Conservation (phyloP, 192 early-diverging fungal genomes). For the Phycomyces nitens region DNA sequence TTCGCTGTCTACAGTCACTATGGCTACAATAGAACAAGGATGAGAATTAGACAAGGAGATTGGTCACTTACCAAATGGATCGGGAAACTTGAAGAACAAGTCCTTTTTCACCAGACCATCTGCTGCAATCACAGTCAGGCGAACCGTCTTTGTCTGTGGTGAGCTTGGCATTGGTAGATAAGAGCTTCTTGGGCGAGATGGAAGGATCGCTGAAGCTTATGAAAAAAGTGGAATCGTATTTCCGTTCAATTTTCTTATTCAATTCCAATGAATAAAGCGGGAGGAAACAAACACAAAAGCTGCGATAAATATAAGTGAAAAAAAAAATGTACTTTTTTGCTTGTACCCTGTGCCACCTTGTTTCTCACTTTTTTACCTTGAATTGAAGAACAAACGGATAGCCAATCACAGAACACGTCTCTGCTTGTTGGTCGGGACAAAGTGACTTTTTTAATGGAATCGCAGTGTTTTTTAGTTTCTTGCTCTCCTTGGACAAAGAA, state of each 20-base stretch:
- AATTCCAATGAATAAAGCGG: no score
- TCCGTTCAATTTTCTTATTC: no score
- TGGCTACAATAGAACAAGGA: slow-evolving; percentile 89
- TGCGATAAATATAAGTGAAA: neutral
- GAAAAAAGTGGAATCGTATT: no score
- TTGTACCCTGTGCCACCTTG: no score
- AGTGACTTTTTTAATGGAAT: no score
- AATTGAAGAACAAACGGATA: no score
- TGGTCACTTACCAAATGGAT: slow-evolving; percentile 59
- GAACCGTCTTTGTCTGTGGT: slow-evolving; percentile 81
- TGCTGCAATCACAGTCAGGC: slow-evolving; percentile 82
- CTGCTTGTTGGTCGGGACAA: no score
- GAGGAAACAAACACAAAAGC: neutral
- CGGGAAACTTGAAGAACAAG: slow-evolving; percentile 82
- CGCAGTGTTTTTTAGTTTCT: no score
- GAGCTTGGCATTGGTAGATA: slow-evolving; percentile 17
- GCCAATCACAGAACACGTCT: no score
- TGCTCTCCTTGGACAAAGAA: no score
- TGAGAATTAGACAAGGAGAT: slow-evolving; percentile 55
- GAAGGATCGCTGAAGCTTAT: neutral
- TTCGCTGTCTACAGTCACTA: slow-evolving; percentile 93
- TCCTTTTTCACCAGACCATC: slow-evolving; percentile 89
- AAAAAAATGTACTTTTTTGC: neutral
- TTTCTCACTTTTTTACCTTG: no score
- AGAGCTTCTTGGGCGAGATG: neutral